Evolutionary conservation across 129 eudicot genomes (phyloP).

Genomic region (Flaveria brownii): DNA sequence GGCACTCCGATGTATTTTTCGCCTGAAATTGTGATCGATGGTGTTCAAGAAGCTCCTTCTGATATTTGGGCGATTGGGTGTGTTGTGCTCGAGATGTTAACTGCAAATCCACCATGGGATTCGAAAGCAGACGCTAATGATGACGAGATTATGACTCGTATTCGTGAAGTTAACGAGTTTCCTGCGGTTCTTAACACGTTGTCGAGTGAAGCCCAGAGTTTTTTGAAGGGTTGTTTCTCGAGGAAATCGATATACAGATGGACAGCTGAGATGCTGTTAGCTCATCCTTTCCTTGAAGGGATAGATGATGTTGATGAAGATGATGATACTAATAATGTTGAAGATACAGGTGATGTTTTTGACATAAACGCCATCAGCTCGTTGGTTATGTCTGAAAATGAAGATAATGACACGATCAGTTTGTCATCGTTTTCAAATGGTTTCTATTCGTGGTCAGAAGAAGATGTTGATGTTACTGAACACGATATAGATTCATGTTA

Average conservation of each 20-base stretch:
- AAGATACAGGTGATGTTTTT: constrained; percentile 31
- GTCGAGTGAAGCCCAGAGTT: constrained; percentile 56
- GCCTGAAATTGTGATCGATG: constrained; percentile 36
- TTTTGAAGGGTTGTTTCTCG: constrained; percentile 66
- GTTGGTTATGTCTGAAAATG: constrained; percentile 33
- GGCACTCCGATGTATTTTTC: constrained; percentile 33
- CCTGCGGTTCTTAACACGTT: constrained; percentile 46
- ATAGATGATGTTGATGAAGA: constrained; percentile 46
- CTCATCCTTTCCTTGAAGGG: constrained; percentile 49
- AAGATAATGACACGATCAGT: constrained; percentile 41
- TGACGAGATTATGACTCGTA: constrained; percentile 37
- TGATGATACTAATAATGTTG: constrained; percentile 15
- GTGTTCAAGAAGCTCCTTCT: constrained; percentile 46
- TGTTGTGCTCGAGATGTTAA: constrained; percentile 42
- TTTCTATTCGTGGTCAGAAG: constrained; percentile 38
- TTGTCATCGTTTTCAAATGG: constrained; percentile 41
- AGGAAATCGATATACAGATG: constrained; percentile 54
- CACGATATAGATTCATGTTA: constrained; percentile 29
- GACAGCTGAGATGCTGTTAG: constrained; percentile 42
- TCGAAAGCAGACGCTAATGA: constrained; percentile 27
- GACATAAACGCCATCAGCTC: constrained; percentile 43
- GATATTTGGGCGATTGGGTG: constrained; percentile 52
- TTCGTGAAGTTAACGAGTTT: constrained; percentile 42
- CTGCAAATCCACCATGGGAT: constrained; percentile 37
- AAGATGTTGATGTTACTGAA: constrained; percentile 27